phyloP scores from a whole-genome alignment of 306 rosid species.

The Sindora glabra region DNA sequence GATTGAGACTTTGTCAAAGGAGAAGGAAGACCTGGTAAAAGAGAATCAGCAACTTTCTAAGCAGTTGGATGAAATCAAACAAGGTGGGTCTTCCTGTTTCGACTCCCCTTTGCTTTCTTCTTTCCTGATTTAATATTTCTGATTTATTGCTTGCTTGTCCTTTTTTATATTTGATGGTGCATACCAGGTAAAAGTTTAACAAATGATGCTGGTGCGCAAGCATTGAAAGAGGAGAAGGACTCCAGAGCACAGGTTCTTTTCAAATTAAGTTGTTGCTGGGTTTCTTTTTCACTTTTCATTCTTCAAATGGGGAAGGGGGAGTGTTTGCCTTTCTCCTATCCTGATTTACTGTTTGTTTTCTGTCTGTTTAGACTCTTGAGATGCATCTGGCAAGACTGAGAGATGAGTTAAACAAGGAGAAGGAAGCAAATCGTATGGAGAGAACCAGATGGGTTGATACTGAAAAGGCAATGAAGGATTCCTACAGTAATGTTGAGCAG shows the following conservation, averaged over 20 bases:
- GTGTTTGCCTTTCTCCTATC: neutral
- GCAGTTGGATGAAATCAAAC: slow-evolving; percentile 80
- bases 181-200: slow-evolving; percentile 40
- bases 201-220: slow-evolving; percentile 71
- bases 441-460: slow-evolving; percentile 47
- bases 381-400: slow-evolving; percentile 50
- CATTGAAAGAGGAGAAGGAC: slow-evolving; percentile 85
- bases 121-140: too few species aligned
- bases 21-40: slow-evolving; percentile 61
- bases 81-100: slow-evolving; percentile 40
- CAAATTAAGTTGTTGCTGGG: neutral
- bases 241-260: slow-evolving; percentile 69
- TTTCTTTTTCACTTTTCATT: neutral
- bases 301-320: neutral
- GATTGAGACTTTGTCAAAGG: slow-evolving; percentile 43
- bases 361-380: slow-evolving; percentile 55
- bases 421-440: slow-evolving; percentile 48
- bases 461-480: slow-evolving; percentile 69
- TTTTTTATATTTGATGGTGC: too few species aligned
- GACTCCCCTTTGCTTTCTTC: neutral
- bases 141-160: too few species aligned
- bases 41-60: slow-evolving; percentile 66
- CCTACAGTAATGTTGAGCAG: slow-evolving; percentile 58
- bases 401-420: slow-evolving; percentile 65
- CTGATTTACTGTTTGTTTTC: neutral